Base-by-base conservation (phyloP, 192 early-diverging fungal species). In the Funneliformis geosporum region DNA sequence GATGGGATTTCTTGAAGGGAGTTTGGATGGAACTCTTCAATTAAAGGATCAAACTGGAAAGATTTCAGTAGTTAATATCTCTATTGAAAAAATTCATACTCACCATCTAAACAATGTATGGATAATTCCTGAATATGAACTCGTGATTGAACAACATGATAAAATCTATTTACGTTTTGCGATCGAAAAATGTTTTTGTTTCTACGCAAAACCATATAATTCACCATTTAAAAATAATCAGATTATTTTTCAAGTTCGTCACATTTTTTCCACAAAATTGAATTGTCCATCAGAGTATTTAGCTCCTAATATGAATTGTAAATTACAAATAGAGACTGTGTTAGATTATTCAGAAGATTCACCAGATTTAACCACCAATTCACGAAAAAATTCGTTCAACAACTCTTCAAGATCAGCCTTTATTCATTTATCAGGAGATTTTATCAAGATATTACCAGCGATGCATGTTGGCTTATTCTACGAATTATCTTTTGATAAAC, bases 171-270 rank as follows among this genome's bases (percentile, higher is more conserved):
- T 73, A 46, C 71, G 43, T 39, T 50, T 73, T 25, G 42, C 43
- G 11, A 50, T 73, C 11, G 71, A 73, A 25, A 73, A 73, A 42
- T 73, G 71, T 28, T 44, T 47, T 33, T 73, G 71, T 25, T 42
- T 73, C 28, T 73, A 73, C 38, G 42, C 27, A 33, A 73, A 73
- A 23, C 40, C 46, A 47, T 42, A 14, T 21, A 9, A 33, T 21
- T 12, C 12, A 18, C 46, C 14, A 18, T 5, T n/a, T 27, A 6
- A 47, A 2, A 18, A 16, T 46, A n/a, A 44, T 27, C 21, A 10
- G 12, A n/a, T 10, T 27, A 1, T 40, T 21, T 42, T 70, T 9
- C 68, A 40, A 27, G 16, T 73, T 50, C 44, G 43, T 23, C 42
- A 50, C 25, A 47, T 73, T 73, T 23, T 46, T 39, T 8, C 66